Conservation (phyloP, 257 asterid species). For the Ballota nigra region DNA sequence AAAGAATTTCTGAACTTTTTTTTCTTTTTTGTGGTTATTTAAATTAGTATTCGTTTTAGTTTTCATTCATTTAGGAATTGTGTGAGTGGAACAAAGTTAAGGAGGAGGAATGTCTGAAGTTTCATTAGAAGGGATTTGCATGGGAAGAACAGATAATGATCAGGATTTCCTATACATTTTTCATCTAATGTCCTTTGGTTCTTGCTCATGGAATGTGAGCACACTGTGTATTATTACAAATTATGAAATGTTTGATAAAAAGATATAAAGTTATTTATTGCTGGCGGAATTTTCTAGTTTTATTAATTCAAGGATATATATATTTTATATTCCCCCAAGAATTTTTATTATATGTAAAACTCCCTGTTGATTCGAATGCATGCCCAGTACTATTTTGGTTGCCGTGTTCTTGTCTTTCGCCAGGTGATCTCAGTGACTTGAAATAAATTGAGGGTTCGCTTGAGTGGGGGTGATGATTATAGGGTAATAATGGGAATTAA, state of each 20-base stretch:
- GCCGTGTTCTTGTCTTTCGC: too few species aligned
- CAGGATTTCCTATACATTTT: not conserved
- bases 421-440: too few species aligned
- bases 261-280: constrained; percentile 9
- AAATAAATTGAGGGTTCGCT: too few species aligned
- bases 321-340: not conserved
- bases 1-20: constrained; percentile 19
- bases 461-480: too few species aligned
- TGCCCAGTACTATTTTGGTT: too few species aligned
- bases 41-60: constrained; percentile 23
- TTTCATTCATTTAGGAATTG: constrained; percentile 29
- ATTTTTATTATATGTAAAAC: too few species aligned
- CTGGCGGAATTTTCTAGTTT: constrained; percentile 26
- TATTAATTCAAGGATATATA: not conserved
- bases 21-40: constrained; percentile 11
- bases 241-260: constrained; percentile 23
- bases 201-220: constrained; percentile 5
- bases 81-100: constrained; percentile 22
- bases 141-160: not conserved
- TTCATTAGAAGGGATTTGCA: constrained; percentile 12
- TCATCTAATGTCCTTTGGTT: not conserved
- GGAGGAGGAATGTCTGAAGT: constrained; percentile 18
- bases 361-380: too few species aligned
- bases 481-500: too few species aligned
- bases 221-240: constrained; percentile 27